Conservation (phyloP, 352 stramenopile species). For the Globisporangium iwayamae region DNA sequence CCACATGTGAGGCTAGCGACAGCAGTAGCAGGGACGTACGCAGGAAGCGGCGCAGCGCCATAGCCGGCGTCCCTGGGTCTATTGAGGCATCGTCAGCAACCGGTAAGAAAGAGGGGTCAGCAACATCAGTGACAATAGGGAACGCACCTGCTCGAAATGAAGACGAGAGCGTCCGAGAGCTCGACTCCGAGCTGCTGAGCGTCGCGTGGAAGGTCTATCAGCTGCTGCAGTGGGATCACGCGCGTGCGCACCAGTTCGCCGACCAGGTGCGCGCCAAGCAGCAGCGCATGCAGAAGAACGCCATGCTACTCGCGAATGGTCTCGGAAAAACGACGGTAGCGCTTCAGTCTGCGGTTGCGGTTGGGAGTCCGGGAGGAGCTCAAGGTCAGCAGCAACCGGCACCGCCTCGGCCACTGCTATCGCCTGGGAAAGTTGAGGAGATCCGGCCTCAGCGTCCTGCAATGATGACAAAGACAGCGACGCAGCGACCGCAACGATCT, state of each 20-base stretch:
- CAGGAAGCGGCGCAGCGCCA: neutral
- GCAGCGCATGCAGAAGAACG: conserved; percentile 19
- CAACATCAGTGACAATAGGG: neutral
- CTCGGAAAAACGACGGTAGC: neutral
- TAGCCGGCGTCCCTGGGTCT: neutral
- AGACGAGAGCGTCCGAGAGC: neutral
- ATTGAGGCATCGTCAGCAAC: neutral
- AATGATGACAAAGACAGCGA: neutral
- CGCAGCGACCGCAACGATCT: conserved; percentile 1
- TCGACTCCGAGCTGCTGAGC: conserved; percentile 23
- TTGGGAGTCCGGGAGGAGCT: neutral
- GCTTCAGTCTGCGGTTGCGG: neutral
- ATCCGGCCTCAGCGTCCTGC: conserved; percentile 10
- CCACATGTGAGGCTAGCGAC: neutral
- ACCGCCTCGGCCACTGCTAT: neutral
- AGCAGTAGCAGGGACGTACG: neutral
- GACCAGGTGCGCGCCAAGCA: conserved; percentile 30
- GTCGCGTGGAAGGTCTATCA: conserved; percentile 36
- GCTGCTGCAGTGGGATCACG: conserved; percentile 34
- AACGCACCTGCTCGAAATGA: neutral
- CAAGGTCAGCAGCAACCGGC: neutral
- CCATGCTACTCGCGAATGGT: neutral
- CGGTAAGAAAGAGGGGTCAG: neutral
- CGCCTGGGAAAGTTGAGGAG: conserved; percentile 13
- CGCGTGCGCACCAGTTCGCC: conserved; percentile 28